Evolutionary conservation across 2,329 filamentous ascomycete genomes (phyloP), one percentile per base, ranked within the genome.

Genomic region (Botrytis elliptica): DNA sequence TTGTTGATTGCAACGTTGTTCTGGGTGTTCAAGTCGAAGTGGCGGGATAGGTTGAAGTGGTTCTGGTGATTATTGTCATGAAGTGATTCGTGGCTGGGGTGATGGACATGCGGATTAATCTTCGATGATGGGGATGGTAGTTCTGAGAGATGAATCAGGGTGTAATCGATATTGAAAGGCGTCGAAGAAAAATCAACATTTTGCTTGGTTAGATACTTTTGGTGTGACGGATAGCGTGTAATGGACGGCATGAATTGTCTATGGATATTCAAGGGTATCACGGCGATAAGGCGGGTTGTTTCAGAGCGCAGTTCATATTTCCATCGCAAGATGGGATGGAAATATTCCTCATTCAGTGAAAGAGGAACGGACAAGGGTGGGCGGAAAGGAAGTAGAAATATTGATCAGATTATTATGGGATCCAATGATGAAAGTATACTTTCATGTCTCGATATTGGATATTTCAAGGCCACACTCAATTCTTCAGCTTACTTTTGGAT

Each of bases 251-350:
- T 29, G 18, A 55, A 55, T 55, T 6, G n/a, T 6, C 10, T 18
- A 18, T 52, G 49, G 6, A 55, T 25, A 55, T 16, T 55, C 25
- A 55, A 29, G 46, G 5, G 6, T 55, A 16, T 7, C 7, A 18
- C n/a, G 14, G 25, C n/a, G n/a, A 6, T 29, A 29, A 29, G n/a
- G 12, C 14, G n/a, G 6, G 1, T 55, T 29, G 6, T 0, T 6
- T 55, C 8, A 14, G 14, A 18, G 12, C 10, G 25, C 12, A 55
- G 12, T 29, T 55, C 12, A 18, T 8, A 16, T 6, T n/a, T 29
- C n/a, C 52, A 29, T 16, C n/a, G 14, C 52, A 29, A 29, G 5
- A 1, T 29, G 14, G 12, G 14, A 55, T 55, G 14, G 52, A 55
- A 55, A 4, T 18, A 55, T 5, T 55, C 18, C 52, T 55, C 52